phyloP scores from a whole-genome alignment of 225 moss, liverwort and hornwort species.

The Pseudoscleropodium purum region DNA sequence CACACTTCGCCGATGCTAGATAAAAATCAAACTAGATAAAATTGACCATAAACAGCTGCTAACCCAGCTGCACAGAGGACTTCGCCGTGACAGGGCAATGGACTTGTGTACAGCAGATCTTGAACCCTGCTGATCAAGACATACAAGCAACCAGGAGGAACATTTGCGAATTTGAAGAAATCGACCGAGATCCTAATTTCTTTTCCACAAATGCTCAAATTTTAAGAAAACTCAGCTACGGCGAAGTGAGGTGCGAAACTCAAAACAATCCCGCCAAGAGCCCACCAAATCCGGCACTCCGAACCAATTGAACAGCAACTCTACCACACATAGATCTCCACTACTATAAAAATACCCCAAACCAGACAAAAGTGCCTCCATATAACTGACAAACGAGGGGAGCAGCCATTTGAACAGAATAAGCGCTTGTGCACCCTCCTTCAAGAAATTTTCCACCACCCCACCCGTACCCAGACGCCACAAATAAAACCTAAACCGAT shows the following conservation, averaged over 20 bases:
- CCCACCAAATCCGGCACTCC: background rate
- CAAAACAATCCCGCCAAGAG: background rate
- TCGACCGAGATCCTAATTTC: background rate
- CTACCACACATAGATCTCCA: background rate
- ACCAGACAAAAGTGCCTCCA: background rate
- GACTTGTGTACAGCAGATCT: background rate
- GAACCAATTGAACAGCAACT: background rate
- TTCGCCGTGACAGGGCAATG: background rate
- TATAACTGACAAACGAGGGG: background rate
- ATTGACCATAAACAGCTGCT: background rate
- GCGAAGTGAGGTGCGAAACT: background rate
- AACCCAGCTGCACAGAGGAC: background rate
- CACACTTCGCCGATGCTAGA: background rate
- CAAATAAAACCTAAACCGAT: background rate
- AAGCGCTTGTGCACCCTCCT: background rate
- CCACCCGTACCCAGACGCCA: background rate
- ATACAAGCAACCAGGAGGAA: background rate
- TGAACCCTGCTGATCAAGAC: background rate
- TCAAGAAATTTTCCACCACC: background rate
- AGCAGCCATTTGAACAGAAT: background rate
- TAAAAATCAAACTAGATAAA: background rate
- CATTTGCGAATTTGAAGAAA: background rate
- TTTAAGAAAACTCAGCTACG: background rate
- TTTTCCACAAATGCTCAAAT: background rate
- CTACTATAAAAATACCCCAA: background rate